A percentile compares a stretch with the other conserved stretches of the same genome.
These are phyloP conservation scores for Trichoderma asperellum DNA, from an alignment of 2,329 filamentous ascomycete species.

Conservation along the genomic window DNA sequence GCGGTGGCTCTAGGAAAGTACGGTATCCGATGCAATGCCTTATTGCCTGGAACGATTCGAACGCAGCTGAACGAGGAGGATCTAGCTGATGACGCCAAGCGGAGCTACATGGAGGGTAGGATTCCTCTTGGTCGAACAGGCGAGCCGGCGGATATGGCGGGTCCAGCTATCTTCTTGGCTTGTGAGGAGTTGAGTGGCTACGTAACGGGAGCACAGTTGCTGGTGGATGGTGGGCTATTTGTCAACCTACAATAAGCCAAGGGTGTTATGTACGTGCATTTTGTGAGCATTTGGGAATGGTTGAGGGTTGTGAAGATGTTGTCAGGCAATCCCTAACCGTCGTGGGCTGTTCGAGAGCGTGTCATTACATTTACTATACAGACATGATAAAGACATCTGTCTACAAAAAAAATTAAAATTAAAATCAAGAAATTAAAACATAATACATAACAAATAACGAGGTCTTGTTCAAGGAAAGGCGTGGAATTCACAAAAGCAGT, in stretches of 20 bases:
- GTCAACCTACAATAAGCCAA: conserved; percentile 74
- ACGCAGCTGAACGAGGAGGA: conserved; percentile 87
- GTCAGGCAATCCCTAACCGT: not conserved
- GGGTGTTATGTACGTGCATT: not conserved
- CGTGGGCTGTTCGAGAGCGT: not conserved
- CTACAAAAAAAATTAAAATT: not conserved
- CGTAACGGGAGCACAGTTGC: conserved; percentile 78
- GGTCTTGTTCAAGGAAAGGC: not conserved
- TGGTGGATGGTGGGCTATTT: conserved; percentile 88
- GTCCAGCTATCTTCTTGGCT: conserved; percentile 83
- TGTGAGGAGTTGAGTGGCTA: conserved; percentile 78
- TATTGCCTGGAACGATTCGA: conserved; percentile 80
- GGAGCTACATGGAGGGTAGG: conserved; percentile 76
- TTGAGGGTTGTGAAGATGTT: not conserved
- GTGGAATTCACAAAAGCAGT: not conserved
- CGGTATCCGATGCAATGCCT: conserved; percentile 78
- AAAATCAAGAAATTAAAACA: not conserved
- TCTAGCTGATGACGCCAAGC: conserved; percentile 72
- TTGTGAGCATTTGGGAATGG: not conserved
- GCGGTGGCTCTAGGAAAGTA: conserved; percentile 79
- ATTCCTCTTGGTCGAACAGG: conserved; percentile 81
- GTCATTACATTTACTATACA: not conserved
- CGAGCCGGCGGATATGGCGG: conserved; percentile 72
- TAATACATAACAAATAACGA: not conserved
- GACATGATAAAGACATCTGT: not conserved